Base-by-base conservation (phyloP, 2,329 filamentous ascomycete genomes). In the Colletotrichum tropicale region DNA sequence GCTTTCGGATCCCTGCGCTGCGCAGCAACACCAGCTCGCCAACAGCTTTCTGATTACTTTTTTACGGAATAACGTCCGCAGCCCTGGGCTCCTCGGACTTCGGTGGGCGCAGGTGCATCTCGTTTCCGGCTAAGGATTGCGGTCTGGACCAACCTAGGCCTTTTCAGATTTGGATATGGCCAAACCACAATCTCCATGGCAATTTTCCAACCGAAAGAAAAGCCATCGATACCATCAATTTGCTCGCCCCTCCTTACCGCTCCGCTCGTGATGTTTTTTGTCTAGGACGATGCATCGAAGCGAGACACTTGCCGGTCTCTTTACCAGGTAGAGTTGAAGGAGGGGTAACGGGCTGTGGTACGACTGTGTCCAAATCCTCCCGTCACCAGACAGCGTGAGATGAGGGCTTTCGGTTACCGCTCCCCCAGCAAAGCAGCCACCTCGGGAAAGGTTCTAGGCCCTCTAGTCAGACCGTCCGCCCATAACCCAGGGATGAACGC, bases 381-480 rank as follows among this genome's bases (percentile, higher is more conserved):
- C 18, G 58, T 69, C 70, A 38, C 70, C 58, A 65, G 21, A 55
- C 32, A 13, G 58, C 24, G 36, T 65, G 64, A 43, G 15, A 74
- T 58, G 56, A 76, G 64, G 62, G 64, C 74, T 60, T 68, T 60
- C 70, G 74, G 43, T 52, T 73, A 52, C 64, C 52, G 21, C 43
- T 75, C 58, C 70, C 64, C 43, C 65, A 73, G 58, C 21, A 21
- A 74, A 58, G 43, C 43, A 34, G 52, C 74, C 58, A 66, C 60
- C 38, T 73, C 58, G 43, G 48, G 30, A 28, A 36, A 52, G 21
- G 58, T 58, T 69, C 48, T 68, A 76, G 74, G 38, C 43, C 48
- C 21, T 48, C 21, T 34, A 65, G 48, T 71, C 36, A 76, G 65
- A 61, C 58, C 65, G 32, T 60, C 58, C 43, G 48, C 64, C 58